Conservation (phyloP, 768 basidiomycete genomes). For the Mycena belliarum region DNA sequence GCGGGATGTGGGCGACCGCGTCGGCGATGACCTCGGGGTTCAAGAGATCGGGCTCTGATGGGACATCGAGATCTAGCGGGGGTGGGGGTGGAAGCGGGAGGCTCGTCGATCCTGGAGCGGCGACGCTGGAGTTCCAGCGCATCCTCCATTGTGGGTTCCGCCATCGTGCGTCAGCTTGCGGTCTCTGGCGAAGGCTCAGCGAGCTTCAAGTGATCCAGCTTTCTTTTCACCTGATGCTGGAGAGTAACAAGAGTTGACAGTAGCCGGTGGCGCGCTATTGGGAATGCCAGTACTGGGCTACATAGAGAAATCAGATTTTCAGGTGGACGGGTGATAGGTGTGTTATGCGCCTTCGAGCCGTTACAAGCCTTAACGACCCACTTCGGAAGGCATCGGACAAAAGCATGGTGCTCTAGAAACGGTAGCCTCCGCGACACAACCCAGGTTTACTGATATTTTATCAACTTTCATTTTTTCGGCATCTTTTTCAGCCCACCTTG, state of each 20-base stretch:
- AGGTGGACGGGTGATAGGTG: not conserved
- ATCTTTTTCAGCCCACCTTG: not conserved
- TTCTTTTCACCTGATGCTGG: slow-evolving; percentile 12
- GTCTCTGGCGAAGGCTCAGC: slow-evolving; percentile 20
- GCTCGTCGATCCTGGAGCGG: too few species aligned
- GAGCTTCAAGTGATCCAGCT: not conserved
- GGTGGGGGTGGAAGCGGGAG: not conserved
- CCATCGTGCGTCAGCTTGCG: slow-evolving; percentile 12
- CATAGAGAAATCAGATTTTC: not conserved
- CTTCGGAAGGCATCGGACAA: not conserved
- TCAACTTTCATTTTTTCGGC: not conserved
- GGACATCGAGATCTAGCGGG: too few species aligned
- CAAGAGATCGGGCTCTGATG: not conserved
- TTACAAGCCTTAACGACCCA: slow-evolving; percentile 1
- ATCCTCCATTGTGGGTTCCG: too few species aligned
- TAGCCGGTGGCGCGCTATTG: slow-evolving; percentile 11
- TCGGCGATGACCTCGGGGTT: not conserved
- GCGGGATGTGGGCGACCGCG: slow-evolving; percentile 27
- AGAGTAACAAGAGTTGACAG: slow-evolving; percentile 10
- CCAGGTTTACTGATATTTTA: too few species aligned
- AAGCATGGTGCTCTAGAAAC: not conserved
- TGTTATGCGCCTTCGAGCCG: not conserved
- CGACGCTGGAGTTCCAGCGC: slow-evolving; percentile 17
- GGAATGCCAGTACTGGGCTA: slow-evolving; percentile 10
- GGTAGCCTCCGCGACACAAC: not conserved